These are phyloP conservation scores for Sporisorium exsertum DNA, from an alignment of 1,284 basidiomycete genomes.

Conservation along the genomic window DNA sequence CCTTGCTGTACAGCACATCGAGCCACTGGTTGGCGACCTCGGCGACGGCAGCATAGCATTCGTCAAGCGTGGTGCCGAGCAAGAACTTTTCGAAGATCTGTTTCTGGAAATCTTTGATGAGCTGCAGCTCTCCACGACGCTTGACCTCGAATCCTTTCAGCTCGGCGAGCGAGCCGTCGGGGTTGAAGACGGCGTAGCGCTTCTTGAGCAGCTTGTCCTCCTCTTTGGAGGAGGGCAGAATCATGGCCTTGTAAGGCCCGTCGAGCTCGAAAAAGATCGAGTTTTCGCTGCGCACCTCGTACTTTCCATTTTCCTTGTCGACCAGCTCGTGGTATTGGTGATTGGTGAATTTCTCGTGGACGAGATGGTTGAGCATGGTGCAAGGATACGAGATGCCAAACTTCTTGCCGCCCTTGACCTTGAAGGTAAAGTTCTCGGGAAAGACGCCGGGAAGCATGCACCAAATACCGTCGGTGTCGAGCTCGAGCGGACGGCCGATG, in stretches of 20 bases:
- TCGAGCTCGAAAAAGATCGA: conserved; percentile 99
- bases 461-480: conserved; percentile 99
- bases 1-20: conserved; percentile 90
- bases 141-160: conserved; percentile 99
- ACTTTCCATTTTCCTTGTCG: conserved; percentile 84
- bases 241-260: conserved; percentile 99
- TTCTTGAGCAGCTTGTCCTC: conserved; percentile 99
- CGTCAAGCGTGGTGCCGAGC: conserved; percentile 88
- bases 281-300: conserved; percentile 91
- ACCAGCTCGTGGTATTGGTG: conserved; percentile 94
- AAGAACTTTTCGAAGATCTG: conserved; percentile 98
- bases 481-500: conserved; percentile 93
- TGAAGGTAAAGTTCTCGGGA: conserved; percentile 98
- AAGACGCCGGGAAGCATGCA: conserved; percentile 99
- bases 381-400: conserved; percentile 97
- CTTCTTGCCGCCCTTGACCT: conserved; percentile 86
- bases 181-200: conserved; percentile 99
- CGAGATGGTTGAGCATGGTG: conserved; percentile 99
- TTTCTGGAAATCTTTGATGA: conserved; percentile 99
- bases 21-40: conserved; percentile 96
- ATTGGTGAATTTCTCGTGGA: conserved; percentile 95
- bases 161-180: conserved; percentile 95
- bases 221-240: conserved; percentile 97
- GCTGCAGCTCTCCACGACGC: conserved; percentile 93
- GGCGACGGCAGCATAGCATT: conserved; percentile 95